Conservation (phyloP, 768 basidiomycete genomes). For the Pleurotus cornucopiae region DNA sequence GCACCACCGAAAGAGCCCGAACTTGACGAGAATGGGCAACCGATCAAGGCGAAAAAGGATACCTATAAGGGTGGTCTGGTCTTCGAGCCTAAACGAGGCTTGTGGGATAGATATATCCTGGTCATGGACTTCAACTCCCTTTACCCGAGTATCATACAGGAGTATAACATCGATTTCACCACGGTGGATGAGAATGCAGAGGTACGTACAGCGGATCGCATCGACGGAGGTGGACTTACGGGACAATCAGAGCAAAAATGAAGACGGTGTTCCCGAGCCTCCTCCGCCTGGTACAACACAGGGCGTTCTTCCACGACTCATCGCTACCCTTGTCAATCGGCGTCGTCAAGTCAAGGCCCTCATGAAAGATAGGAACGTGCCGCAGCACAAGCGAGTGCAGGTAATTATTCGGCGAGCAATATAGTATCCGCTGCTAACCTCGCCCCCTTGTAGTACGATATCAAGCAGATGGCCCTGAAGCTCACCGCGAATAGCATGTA, state of each 20-base stretch:
- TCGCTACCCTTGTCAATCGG: slow-evolving; percentile 91
- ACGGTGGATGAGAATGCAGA: slow-evolving; percentile 78
- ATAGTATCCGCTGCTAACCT: not conserved
- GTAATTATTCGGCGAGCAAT: slow-evolving; percentile 33
- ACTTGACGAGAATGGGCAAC: slow-evolving; percentile 55
- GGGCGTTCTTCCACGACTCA: slow-evolving; percentile 94
- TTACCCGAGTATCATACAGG: slow-evolving; percentile 98
- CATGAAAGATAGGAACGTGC: slow-evolving; percentile 84
- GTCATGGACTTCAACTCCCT: slow-evolving; percentile 99
- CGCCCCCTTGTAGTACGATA: slow-evolving; percentile 67
- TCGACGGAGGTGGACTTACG: slow-evolving; percentile 14
- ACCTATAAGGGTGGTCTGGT: slow-evolving; percentile 99
- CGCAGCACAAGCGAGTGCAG: slow-evolving; percentile 78
- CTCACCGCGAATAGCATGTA: slow-evolving; percentile 99
- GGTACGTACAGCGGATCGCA: slow-evolving; percentile 20
- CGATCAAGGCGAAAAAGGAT: slow-evolving; percentile 71
- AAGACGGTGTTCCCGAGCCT: slow-evolving; percentile 89
- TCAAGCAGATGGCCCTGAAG: slow-evolving; percentile 95
- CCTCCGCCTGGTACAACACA: slow-evolving; percentile 67
- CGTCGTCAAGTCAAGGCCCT: slow-evolving; percentile 87
- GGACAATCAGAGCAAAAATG: slow-evolving; percentile 32
- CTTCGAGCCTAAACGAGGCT: slow-evolving; percentile 90
- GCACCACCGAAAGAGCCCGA: slow-evolving; percentile 45
- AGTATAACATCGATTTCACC: slow-evolving; percentile 99
- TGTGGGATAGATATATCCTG: slow-evolving; percentile 95